phyloP scores from a whole-genome alignment of 768 basidiomycete species.

The Coprinopsis sp. region DNA sequence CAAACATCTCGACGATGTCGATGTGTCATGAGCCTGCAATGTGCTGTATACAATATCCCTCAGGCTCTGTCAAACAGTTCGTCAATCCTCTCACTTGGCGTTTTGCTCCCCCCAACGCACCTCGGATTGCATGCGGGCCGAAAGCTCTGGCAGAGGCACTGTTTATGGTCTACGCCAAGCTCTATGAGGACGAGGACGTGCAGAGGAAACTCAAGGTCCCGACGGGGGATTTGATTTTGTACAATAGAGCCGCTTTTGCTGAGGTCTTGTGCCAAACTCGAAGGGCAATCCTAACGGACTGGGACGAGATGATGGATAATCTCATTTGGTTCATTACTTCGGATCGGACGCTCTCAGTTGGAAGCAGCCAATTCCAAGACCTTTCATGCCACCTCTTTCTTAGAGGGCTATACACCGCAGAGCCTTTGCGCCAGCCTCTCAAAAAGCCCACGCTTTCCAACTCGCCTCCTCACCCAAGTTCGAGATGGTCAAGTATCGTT shows the following conservation, averaged over 20 bases:
- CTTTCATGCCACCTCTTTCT: slow-evolving; percentile 39
- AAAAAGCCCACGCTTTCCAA: slow-evolving; percentile 7
- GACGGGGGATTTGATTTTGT: slow-evolving; percentile 23
- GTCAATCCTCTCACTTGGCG: not conserved
- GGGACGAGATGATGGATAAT: slow-evolving; percentile 37
- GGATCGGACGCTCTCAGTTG: slow-evolving; percentile 20
- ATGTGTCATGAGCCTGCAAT: not conserved
- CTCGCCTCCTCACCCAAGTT: slow-evolving; percentile 13
- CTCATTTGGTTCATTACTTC: slow-evolving; percentile 24
- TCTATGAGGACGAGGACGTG: slow-evolving; percentile 42
- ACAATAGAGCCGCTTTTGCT: slow-evolving; percentile 44
- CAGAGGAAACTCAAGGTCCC: not conserved
- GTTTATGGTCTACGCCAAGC: slow-evolving; percentile 36
- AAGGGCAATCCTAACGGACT: slow-evolving; percentile 29
- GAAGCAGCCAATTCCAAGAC: slow-evolving; percentile 38
- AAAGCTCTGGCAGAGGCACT: slow-evolving; percentile 33
- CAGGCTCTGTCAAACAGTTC: not conserved
- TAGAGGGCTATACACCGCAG: slow-evolving; percentile 26
- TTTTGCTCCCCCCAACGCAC: not conserved
- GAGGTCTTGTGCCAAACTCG: slow-evolving; percentile 19
- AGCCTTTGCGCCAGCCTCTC: not conserved
- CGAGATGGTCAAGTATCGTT: slow-evolving; percentile 15
- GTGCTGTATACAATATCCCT: not conserved
- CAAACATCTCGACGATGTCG: not conserved
- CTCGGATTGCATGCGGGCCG: not conserved